Evolutionary conservation across 306 rosid genomes (phyloP).

Genomic region (Prunus davidiana): DNA sequence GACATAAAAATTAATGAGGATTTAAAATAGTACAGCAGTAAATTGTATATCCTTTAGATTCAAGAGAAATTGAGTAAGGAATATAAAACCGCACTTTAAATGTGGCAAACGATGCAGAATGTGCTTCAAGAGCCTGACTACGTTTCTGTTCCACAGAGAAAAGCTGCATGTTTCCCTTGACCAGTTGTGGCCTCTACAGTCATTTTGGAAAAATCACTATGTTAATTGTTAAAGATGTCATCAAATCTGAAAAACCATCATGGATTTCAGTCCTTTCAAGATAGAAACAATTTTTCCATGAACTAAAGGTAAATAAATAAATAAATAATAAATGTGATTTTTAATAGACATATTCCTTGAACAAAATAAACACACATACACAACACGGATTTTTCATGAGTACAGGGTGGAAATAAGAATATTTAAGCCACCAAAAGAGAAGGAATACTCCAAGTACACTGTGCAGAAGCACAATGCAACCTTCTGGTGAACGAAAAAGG

Average conservation of each 20-base stretch:
- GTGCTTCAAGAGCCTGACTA: conserved; percentile 91
- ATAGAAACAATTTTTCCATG: background rate
- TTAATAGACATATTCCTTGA: background rate
- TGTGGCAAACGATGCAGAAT: conserved; percentile 78
- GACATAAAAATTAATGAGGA: conserved; percentile 17
- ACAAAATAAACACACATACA: background rate
- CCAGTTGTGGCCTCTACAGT: conserved; percentile 73
- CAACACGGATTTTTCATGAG: background rate
- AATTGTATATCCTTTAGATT: conserved; percentile 13
- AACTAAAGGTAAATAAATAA: background rate
- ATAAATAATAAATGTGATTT: background rate
- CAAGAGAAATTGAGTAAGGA: conserved; percentile 16
- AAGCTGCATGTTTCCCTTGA: conserved; percentile 84
- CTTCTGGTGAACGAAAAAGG: background rate
- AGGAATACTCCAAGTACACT: background rate
- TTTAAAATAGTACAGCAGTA: conserved; percentile 14
- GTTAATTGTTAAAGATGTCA: background rate
- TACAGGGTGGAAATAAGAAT: background rate
- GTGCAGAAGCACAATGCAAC: background rate
- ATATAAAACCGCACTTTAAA: conserved; percentile 41
- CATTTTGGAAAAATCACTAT: conserved; percentile 15
- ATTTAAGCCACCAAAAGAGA: background rate
- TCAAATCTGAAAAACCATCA: background rate
- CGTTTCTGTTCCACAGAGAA: conserved; percentile 82
- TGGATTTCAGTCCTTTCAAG: background rate